A percentile compares a stretch with the other conserved stretches of the same genome.
phyloP scores from a whole-genome alignment of 768 basidiomycete species.

The Candolleomyces eurysporus region DNA sequence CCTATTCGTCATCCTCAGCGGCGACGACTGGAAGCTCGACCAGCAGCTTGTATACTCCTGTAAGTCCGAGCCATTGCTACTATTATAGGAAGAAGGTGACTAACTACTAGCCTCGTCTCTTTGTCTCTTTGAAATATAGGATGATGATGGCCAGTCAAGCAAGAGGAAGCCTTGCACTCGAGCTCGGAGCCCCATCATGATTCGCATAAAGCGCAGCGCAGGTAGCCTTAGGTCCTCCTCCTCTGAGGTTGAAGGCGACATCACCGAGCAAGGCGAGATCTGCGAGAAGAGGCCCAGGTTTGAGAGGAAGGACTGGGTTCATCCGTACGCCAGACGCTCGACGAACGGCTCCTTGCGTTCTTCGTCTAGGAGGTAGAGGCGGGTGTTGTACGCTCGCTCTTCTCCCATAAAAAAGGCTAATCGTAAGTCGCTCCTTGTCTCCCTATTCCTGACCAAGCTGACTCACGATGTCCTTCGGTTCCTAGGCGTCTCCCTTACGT shows the following conservation, averaged over 20 bases:
- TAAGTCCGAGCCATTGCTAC: conserved; percentile 13
- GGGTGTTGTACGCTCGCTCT: too few relatives aligned
- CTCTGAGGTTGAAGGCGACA: conserved; percentile 9
- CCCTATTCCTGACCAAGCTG: too few relatives aligned
- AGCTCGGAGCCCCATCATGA: conserved; percentile 13
- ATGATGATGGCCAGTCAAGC: neutral
- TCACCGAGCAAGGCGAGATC: neutral
- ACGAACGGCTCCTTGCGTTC: too few relatives aligned
- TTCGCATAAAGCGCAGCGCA: conserved; percentile 35
- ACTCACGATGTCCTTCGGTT: too few relatives aligned
- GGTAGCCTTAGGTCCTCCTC: neutral
- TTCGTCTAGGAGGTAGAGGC: too few relatives aligned
- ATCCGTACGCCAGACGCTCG: neutral
- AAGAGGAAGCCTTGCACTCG: conserved; percentile 11
- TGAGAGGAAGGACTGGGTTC: conserved; percentile 16
- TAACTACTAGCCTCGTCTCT: neutral
- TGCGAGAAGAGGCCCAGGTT: conserved; percentile 40
- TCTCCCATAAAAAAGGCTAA: too few relatives aligned
- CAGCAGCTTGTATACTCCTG: conserved; percentile 28
- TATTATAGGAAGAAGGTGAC: neutral
- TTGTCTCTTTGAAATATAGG: neutral
- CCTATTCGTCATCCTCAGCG: conserved; percentile 15
- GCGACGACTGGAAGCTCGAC: conserved; percentile 16
- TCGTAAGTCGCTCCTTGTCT: too few relatives aligned
- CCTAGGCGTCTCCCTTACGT: too few relatives aligned